Base-by-base conservation (phyloP, 768 basidiomycete species). In the Scleroderma bovista region DNA sequence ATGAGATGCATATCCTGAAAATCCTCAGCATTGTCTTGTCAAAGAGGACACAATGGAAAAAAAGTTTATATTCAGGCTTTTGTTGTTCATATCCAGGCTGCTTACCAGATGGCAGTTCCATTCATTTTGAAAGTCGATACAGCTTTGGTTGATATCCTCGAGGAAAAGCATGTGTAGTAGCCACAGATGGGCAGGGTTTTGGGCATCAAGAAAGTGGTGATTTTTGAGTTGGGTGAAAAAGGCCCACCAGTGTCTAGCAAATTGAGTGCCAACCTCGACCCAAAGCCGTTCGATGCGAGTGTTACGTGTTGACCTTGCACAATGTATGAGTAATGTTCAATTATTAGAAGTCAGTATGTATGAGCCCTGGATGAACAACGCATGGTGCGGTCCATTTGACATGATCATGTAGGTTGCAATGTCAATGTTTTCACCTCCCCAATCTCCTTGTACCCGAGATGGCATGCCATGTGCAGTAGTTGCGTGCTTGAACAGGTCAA, bases 291-390 rank as follows among this genome's bases (percentile, higher is more conserved):
- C 62, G 19, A 69, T 69, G 0, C 51, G 50, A 1, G 58, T 55
- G 37, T 69, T 69, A 8, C 53, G 56, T 12, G 59, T 57, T 9
- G 57, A 63, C 17, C 63, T 53, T 17, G 12, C 8, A 13, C 17
- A 44, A 40, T 39, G 22, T 52, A 9, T 23, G 15, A 22, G 17
- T 15, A 29, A 9, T 13, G 20, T 2, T 47, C 1, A 46, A 15
- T 7, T 22, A 29, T 8, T 26, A 29, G 22, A 16, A 29, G 0
- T 23, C 10, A 17, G 26, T 16, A 42, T 58, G 50, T 52, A 68
- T 68, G 58, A 36, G 23, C 72, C 72, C 62, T 64, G 72, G 9
- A 73, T 73, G 39, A 72, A 74, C 3, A 68, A 72, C 2, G 66
- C 64, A 11, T 48, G 29, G 4, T 52, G 47, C 1, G 48, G 44